Evolutionary conservation across 345 rosid genomes (phyloP), one percentile per base, ranked within the genome.

Genomic region (Crucihimalaya himalaica): DNA sequence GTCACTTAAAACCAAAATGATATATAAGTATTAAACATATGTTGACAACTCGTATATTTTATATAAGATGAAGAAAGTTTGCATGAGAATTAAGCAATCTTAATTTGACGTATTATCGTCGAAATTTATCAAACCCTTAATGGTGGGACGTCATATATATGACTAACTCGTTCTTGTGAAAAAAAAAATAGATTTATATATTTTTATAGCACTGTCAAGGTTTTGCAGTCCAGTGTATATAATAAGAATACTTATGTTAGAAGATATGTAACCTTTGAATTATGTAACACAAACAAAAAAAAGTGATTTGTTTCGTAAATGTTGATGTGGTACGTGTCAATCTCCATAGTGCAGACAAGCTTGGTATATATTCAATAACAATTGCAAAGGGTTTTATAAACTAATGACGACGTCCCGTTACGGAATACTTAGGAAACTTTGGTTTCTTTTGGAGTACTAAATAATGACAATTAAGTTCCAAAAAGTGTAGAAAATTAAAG

Each of bases 21-120:
- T n/a, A 62, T 27, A 13, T n/a, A 27, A 4, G 7, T 8, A 35
- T 8, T 3, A 21, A 13, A 34, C 3, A 6, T 59, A 42, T 10
- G 11, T 40, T 16, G 4, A n/a, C 61, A 31, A 57, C 18, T 32
- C 7, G 43, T 57, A 43, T 19, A 18, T 15, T 43, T 58, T 68
- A 63, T 61, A 68, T 63, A 75, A 68, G 74, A 62, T 53, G 64
- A 55, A 70, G 71, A 70, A 77, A 56, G 71, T 63, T 77, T 77
- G 75, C 71, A 55, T 77, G 76, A 45, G 80, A 77, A n/a, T n/a
- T n/a, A n/a, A 77, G 72, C 80, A 77, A 77, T 70, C 29, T 37
- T 42, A 76, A 53, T 70, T 76, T 76, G 75, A 74, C 56, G 75
- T 45, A 25, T 70, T 76, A 58, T 75, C 70, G 75, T 76, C 75